Evolutionary conservation across 192 early-diverging fungal species (phyloP).

Genomic region (Dissophora ornata): DNA sequence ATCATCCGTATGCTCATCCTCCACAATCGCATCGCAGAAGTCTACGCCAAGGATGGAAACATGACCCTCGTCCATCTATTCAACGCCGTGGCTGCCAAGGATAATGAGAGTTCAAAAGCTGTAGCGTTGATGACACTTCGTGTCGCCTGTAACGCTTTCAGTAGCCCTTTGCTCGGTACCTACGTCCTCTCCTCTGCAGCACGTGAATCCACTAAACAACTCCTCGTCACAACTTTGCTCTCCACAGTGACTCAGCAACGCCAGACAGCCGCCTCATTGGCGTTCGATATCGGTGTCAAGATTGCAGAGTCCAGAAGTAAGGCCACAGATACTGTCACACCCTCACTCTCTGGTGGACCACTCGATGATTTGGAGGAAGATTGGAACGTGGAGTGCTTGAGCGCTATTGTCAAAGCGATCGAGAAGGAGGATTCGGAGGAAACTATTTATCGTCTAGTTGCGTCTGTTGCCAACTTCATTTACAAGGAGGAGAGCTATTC

Average conservation of each 20-base stretch:
- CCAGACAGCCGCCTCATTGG: conserved; percentile 72
- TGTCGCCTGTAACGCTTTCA: conserved; percentile 73
- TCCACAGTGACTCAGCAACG: conserved; percentile 63
- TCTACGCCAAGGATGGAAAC: conserved; percentile 61
- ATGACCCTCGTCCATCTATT: conserved; percentile 33
- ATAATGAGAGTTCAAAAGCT: conserved; percentile 58
- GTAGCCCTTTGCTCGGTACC: conserved; percentile 47
- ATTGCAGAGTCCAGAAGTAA: conserved; percentile 59
- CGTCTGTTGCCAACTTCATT: conserved; percentile 48
- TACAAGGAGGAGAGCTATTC: conserved; percentile 33
- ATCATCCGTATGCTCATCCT: conserved; percentile 69
- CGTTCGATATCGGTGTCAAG: conserved; percentile 72
- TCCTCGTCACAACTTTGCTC: conserved; percentile 71
- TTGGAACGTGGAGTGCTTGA: conserved; percentile 75
- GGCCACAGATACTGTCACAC: conserved; percentile 28
- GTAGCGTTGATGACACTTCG: conserved; percentile 70
- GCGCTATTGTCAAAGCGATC: conserved; percentile 72
- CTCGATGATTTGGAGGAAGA: conserved; percentile 67
- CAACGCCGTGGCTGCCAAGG: conserved; percentile 20
- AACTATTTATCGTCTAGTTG: conserved; percentile 54
- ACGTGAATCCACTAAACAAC: conserved; percentile 65
- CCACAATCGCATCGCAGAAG: conserved; percentile 52
- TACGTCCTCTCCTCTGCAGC: conserved; percentile 56
- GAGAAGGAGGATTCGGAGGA: conserved; percentile 68
- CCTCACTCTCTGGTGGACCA: conserved; percentile 43